These are phyloP conservation scores for Schizophyllum amplum DNA, from an alignment of 1,284 basidiomycete genomes.

Conservation along the genomic window DNA sequence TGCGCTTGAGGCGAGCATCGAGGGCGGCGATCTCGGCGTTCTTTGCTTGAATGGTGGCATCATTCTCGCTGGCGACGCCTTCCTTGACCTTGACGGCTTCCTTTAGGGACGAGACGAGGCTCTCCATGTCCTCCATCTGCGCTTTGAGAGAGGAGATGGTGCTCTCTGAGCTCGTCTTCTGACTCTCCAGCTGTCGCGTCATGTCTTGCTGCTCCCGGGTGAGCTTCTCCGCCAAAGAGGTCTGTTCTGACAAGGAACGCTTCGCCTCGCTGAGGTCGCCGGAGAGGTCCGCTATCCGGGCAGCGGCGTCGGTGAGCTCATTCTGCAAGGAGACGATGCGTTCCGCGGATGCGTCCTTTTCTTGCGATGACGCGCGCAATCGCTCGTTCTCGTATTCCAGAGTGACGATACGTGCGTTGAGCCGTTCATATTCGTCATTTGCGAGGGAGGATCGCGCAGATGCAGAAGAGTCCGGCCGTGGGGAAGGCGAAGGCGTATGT, in stretches of 20 bases:
- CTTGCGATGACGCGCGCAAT: constrained; percentile 21
- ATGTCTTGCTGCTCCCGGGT: constrained; percentile 1
- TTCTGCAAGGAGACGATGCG: constrained; percentile 27
- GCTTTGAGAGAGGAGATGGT: constrained; percentile 26
- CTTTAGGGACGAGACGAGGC: constrained; percentile 39
- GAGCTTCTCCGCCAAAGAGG: constrained; percentile 41
- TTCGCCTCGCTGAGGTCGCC: constrained; percentile 33
- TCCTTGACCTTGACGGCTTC: constrained; percentile 46
- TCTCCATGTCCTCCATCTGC: constrained; percentile 38
- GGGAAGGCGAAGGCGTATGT: constrained; percentile 15
- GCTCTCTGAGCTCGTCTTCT: constrained; percentile 1
- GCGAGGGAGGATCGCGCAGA: constrained; percentile 23
- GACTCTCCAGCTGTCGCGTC: constrained; percentile 5
- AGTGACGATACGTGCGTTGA: constrained; percentile 44
- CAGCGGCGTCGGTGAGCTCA: constrained; percentile 39
- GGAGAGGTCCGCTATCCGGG: constrained; percentile 38
- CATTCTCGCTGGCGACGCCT: constrained; percentile 41
- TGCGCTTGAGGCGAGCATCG: constrained; percentile 39
- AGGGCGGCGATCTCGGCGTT: constrained; percentile 48
- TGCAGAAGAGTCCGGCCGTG: constrained; percentile 24
- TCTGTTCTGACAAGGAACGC: constrained; percentile 40
- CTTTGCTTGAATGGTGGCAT: constrained; percentile 42
- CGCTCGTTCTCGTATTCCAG: constrained; percentile 51
- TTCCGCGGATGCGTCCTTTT: constrained; percentile 19
- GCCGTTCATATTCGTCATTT: constrained; percentile 30